Percentiles rank a stretch among this genome's conserved stretches.
Evolutionary conservation across 129 eudicot genomes (phyloP).

Genomic region (Chrysanthemum makinoi): DNA sequence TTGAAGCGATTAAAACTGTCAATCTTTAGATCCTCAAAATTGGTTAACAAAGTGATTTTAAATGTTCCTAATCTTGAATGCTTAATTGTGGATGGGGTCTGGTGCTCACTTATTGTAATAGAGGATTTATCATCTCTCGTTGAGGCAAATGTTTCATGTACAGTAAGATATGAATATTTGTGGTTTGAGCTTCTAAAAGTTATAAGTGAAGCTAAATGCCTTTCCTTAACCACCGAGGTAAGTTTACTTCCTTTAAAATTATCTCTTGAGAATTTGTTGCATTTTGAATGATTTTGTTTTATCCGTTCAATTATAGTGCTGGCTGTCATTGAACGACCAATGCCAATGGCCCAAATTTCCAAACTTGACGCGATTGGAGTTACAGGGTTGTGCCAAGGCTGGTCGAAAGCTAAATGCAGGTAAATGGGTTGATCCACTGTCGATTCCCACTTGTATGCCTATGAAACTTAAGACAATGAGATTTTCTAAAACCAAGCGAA

Average conservation of each 20-base stretch:
- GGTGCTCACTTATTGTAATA: neutral
- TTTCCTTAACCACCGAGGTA: neutral
- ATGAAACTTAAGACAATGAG: slow-evolving; percentile 11
- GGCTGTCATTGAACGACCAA: neutral
- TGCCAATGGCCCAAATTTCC: neutral
- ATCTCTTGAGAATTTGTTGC: neutral
- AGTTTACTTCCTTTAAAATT: neutral
- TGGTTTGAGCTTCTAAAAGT: slow-evolving; percentile 2
- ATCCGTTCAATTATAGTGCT: neutral
- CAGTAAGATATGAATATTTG: neutral
- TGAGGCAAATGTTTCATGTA: neutral
- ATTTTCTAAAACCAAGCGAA: neutral
- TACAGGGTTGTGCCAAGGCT: neutral
- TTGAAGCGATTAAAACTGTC: slow-evolving; percentile 13
- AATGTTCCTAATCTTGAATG: slow-evolving; percentile 19
- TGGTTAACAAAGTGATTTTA: slow-evolving; percentile 8
- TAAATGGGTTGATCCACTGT: neutral
- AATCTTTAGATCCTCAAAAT: neutral
- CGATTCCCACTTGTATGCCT: slow-evolving; percentile 10
- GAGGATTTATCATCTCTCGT: neutral
- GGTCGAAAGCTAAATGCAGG: neutral
- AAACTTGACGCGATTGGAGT: too few species aligned
- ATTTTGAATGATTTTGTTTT: neutral
- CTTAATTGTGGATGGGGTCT: neutral
- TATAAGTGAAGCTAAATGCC: neutral